Base-by-base conservation (phyloP, 1,284 basidiomycete genomes). In the Leccinum insolens region DNA sequence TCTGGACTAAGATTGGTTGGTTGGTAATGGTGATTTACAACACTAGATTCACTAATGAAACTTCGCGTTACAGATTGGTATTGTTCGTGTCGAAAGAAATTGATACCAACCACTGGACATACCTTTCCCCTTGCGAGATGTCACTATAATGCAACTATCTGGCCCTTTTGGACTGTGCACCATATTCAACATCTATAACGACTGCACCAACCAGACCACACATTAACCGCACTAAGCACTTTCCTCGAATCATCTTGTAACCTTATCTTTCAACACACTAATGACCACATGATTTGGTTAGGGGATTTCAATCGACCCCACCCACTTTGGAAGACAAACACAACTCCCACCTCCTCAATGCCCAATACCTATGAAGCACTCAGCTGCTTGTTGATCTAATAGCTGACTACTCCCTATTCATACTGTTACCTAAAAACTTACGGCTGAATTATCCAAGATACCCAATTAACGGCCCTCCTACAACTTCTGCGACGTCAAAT, bases 271-370 rank as follows among this genome's bases (percentile, higher is more conserved):
- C 22, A 22, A 15, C 0, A 4, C 5, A n/a, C n/a, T 7, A 22
- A 39, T 7, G 12, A 61, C 6, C 31, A 61, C 17, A 52, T 65
- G 20, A 17, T 61, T 0, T 82, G 80, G 80, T 69, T 77, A 20
- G 46, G 62, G 7, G 49, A 63, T 12, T 63, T 55, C 28, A 63
- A 63, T 17, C 2, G 8, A 4, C 84, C 86, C 70, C 83, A 86
- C 73, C 82, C 80, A 0, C n/a, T 80, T 1, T 87, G 84, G 82
- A 85, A 9, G 77, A 80, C 3, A 62, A 69, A 0, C 25, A 67
- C 0, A 84, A 86, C 68, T 8, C 65, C 0, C 81, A 63, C 9
- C 49, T 63, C 31, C 49, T 63, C 11, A 52, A 31, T 3, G 7
- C 41, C 2, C 6, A 12, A 82, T 8, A 66, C 3, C 62, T 68